Evolutionary conservation across 257 asterid genomes (phyloP).

Genomic region (Euphrasia confusa): DNA sequence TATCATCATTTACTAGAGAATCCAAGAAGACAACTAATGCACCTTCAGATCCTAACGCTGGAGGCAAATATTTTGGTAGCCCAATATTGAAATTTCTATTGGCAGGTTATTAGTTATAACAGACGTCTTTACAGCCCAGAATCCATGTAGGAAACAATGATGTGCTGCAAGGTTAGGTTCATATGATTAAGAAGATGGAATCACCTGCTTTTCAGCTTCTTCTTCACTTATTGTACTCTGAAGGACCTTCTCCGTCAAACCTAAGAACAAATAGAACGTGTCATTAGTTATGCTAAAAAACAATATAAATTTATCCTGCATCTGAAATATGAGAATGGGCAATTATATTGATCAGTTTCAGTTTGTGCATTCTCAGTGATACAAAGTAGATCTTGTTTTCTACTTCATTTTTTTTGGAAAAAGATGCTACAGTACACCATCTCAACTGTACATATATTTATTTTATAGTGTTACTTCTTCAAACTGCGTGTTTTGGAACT

Average conservation of each 20-base stretch:
- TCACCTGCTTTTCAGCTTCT: constrained; percentile 94
- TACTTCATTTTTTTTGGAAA: constrained; percentile 13
- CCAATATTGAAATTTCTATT: background rate
- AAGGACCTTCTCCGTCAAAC: constrained; percentile 87
- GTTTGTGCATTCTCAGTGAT: constrained; percentile 4
- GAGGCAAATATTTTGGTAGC: background rate
- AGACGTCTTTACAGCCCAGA: background rate
- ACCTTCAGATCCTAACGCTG: background rate
- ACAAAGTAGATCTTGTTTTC: constrained; percentile 10
- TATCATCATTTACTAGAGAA: background rate
- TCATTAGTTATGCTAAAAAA: constrained; percentile 14
- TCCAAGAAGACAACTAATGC: background rate
- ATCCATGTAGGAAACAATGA: constrained; percentile 7
- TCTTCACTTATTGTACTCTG: constrained; percentile 60
- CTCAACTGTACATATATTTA: constrained; percentile 9
- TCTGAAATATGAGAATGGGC: constrained; percentile 3
- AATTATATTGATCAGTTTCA: constrained; percentile 10
- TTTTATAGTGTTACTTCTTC: background rate
- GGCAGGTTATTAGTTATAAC: background rate
- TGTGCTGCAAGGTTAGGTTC: background rate
- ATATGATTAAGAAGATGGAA: background rate
- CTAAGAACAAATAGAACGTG: constrained; percentile 31
- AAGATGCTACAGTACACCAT: constrained; percentile 4
- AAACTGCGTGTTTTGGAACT: background rate
- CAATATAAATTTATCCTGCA: background rate